Evolutionary conservation across 2,329 filamentous ascomycete species (phyloP), one percentile per base, ranked within the genome.

Genomic region (Dryadomyces quercus-mongolicae): DNA sequence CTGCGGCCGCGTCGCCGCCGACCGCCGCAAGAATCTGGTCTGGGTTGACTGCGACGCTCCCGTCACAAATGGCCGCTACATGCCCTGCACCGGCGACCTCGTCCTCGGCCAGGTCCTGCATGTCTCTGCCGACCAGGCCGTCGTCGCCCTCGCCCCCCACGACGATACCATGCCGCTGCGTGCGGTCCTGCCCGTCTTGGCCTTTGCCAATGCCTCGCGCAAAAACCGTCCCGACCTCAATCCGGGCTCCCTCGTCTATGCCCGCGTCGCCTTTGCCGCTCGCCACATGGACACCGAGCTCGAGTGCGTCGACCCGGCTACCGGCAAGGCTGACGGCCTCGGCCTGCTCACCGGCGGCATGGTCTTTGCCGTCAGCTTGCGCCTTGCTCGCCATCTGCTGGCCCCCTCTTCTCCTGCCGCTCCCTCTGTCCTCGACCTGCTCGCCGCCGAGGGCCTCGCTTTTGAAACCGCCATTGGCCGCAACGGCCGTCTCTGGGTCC

Each of bases 401-500:
- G 77, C 81, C 70, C 16, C 38, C 4, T 75, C 79, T 51, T 80
- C 78, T 62, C 76, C 77, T 45, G 76, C 80, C 52, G 75, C 79
- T 52, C 68, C 95, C 8, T 78, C 82, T 3, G 77, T 96, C 25
- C 69, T 97, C 55, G 88, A 95, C 59, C 86, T 89, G 64, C 71
- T 97, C 15, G 91, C 85, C 3, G 68, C 65, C 3, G 83, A 84
- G 55, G 92, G 88, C 53, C 70, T 95, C 15, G 83, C 86, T 20
- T 98, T 97, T 67, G 93, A 98, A 74, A 87, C 94, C 56, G 92
- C 92, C 0, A 87, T 95, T 9, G 93, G 93, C 18, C 81, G 89
- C 64, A 98, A 98, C 68, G 93, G 93, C 44, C 85, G 82, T 67
- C 80, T 97, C 21, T 97, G 93, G 90, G 86, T 97, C 15, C 84